Percentiles rank a stretch among this genome's conserved stretches.
Conservation (phyloP, 2,329 filamentous ascomycete species). For the Boeremia exigua region DNA sequence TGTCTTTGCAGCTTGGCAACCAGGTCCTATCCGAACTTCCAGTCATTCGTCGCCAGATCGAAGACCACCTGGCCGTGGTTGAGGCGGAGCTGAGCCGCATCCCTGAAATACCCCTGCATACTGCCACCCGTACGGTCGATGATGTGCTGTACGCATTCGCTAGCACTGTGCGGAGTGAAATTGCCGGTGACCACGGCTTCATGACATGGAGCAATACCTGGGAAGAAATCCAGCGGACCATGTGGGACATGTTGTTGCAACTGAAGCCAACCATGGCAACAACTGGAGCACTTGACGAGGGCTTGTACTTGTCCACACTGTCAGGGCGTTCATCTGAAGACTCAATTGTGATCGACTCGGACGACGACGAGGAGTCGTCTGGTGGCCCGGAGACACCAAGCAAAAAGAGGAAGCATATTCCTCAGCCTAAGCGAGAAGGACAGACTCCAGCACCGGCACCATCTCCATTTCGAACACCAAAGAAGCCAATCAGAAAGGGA, state of each 20-base stretch:
- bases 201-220: constrained; percentile 54
- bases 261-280: constrained; percentile 37
- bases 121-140: constrained; percentile 70
- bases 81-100: constrained; percentile 62
- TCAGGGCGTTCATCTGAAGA: constrained; percentile 21
- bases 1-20: constrained; percentile 57
- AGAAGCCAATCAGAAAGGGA: background rate
- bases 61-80: constrained; percentile 58
- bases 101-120: constrained; percentile 68
- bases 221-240: constrained; percentile 56
- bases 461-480: constrained; percentile 5
- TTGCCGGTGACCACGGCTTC: constrained; percentile 57
- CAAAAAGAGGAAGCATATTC: constrained; percentile 41
- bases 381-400: constrained; percentile 22
- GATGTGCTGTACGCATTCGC: constrained; percentile 66
- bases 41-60: constrained; percentile 52
- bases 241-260: constrained; percentile 53
- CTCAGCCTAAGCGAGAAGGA: constrained; percentile 1
- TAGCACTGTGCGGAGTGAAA: constrained; percentile 58
- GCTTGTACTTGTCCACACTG: constrained; percentile 13
- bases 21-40: constrained; percentile 52
- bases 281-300: constrained; percentile 17
- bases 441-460: constrained; percentile 6
- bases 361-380: background rate
- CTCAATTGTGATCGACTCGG: constrained; percentile 29